A percentile compares a stretch with the other conserved stretches of the same genome.
phyloP scores from a whole-genome alignment of 176 grass and related monocot species.

The Poa annua region DNA sequence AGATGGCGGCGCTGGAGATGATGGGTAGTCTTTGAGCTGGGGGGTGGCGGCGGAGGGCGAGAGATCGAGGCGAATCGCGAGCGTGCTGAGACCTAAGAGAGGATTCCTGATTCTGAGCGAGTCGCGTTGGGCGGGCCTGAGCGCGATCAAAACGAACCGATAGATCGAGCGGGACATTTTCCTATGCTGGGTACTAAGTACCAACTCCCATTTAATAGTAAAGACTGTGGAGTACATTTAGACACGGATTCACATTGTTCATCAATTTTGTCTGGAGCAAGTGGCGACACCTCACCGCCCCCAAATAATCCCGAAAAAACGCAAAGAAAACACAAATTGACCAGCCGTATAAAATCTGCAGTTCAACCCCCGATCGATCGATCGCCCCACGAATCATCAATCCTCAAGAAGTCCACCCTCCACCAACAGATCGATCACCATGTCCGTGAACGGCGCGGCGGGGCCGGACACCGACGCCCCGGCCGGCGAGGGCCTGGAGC shows the following conservation, averaged over 20 bases:
- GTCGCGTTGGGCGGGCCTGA: too few species aligned
- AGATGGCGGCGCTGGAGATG: too few species aligned
- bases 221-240: slow-evolving; percentile 15
- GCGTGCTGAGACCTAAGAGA: too few species aligned
- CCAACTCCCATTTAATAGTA: too few species aligned
- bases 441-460: slow-evolving; percentile 42
- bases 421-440: neutral
- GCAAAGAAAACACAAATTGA: neutral
- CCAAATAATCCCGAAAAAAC: neutral
- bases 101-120: too few species aligned
- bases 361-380: neutral
- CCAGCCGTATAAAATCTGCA: neutral
- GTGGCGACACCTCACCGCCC: neutral
- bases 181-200: too few species aligned
- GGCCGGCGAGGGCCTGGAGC: slow-evolving; percentile 52
- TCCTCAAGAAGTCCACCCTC: slow-evolving; percentile 8
- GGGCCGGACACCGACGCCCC: slow-evolving; percentile 57
- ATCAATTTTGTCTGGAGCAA: neutral
- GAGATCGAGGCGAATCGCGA: too few species aligned
- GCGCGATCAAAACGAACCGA: too few species aligned
- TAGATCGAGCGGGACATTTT: too few species aligned
- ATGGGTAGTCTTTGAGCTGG: too few species aligned
- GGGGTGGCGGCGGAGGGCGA: too few species aligned
- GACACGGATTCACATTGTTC: neutral
- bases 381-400: neutral